phyloP scores from a whole-genome alignment of 352 stramenopile species.

The Thraustochytrium striatum region DNA sequence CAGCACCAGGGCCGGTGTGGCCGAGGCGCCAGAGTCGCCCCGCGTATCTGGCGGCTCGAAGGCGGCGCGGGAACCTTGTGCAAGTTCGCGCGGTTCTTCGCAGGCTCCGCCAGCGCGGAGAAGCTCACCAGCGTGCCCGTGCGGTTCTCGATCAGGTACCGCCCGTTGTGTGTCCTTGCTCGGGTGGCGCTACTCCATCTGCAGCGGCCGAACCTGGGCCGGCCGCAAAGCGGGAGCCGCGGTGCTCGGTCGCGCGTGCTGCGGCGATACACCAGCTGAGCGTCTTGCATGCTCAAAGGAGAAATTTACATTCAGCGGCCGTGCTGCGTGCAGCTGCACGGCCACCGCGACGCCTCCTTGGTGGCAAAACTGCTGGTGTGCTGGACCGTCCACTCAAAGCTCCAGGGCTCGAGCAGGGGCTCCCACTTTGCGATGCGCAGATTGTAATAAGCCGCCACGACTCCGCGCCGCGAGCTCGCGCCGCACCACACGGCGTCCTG shows the following conservation, averaged over 20 bases:
- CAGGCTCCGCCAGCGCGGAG: too few species aligned
- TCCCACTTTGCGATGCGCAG: conserved; percentile 19
- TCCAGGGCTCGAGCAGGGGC: conserved; percentile 21
- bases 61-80: too few species aligned
- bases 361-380: neutral
- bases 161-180: conserved; percentile 3
- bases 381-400: conserved; percentile 29
- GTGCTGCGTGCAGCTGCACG: neutral
- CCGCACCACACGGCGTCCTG: conserved; percentile 20
- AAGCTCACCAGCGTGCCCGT: neutral
- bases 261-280: neutral
- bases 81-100: too few species aligned
- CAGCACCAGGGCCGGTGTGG: neutral
- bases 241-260: neutral
- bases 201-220: neutral
- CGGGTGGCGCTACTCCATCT: neutral
- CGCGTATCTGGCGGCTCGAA: too few species aligned
- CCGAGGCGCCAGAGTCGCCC: too few species aligned
- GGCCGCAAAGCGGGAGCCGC: neutral
- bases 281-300: neutral
- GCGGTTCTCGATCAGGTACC: neutral
- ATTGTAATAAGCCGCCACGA: conserved; percentile 19
- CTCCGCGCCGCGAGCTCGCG: neutral
- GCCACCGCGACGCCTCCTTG: neutral
- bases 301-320: neutral